These are phyloP conservation scores for Penicillium crustosum DNA, from an alignment of 2,329 filamentous ascomycete genomes.

Conservation along the genomic window DNA sequence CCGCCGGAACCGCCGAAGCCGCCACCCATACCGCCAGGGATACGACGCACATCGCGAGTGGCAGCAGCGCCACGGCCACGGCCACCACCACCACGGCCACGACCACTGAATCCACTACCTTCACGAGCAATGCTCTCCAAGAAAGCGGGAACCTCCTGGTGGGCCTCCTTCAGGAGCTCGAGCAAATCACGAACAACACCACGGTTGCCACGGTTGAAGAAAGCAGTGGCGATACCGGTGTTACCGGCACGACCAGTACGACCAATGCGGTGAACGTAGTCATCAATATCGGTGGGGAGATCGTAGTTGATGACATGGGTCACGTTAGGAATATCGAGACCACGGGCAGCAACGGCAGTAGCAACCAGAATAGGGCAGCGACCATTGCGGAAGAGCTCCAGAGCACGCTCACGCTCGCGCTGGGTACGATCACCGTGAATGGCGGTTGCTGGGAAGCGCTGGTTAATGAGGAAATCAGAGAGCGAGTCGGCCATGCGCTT, in stretches of 20 bases:
- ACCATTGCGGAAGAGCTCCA: slow-evolving; percentile 95
- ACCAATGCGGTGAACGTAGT: slow-evolving; percentile 98
- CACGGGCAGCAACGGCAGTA: slow-evolving; percentile 89
- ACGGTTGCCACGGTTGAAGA: slow-evolving; percentile 99
- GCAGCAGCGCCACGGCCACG: slow-evolving; percentile 58
- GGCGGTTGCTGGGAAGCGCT: slow-evolving; percentile 95
- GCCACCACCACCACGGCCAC: slow-evolving; percentile 72
- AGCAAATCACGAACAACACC: slow-evolving; percentile 95
- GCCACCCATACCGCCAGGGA: slow-evolving; percentile 45
- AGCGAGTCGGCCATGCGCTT: slow-evolving; percentile 99
- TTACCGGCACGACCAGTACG: slow-evolving; percentile 99
- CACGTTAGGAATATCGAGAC: slow-evolving; percentile 93
- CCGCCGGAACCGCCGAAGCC: slow-evolving; percentile 36
- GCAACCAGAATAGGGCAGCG: slow-evolving; percentile 96
- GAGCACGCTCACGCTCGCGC: slow-evolving; percentile 94
- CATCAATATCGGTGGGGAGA: slow-evolving; percentile 96
- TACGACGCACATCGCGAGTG: slow-evolving; percentile 89
- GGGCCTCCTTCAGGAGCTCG: slow-evolving; percentile 97
- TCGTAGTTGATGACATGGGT: slow-evolving; percentile 99
- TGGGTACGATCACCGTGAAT: slow-evolving; percentile 99
- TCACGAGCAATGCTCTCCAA: slow-evolving; percentile 97
- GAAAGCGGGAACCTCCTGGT: slow-evolving; percentile 93
- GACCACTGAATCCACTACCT: slow-evolving; percentile 73
- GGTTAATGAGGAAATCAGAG: slow-evolving; percentile 97
- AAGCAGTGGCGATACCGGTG: slow-evolving; percentile 95